Evolutionary conservation across 75 land plant species (phyloP).

Genomic region (Pinus albicaulis): DNA sequence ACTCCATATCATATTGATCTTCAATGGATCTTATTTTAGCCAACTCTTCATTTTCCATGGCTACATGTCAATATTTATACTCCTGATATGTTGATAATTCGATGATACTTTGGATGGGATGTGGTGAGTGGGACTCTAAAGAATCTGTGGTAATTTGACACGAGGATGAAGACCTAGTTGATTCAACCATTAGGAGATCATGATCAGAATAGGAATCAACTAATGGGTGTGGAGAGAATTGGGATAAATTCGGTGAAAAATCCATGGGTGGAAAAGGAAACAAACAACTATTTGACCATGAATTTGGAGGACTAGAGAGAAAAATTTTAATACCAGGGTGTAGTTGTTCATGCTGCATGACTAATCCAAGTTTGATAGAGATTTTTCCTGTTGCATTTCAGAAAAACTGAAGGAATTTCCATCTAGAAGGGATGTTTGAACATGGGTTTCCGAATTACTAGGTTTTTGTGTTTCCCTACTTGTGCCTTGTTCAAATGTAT

Average conservation of each 20-base stretch:
- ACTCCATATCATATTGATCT: constrained; percentile 61
- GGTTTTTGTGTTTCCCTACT: too few relatives aligned
- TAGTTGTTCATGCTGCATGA: not conserved
- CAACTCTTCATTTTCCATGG: constrained; percentile 53
- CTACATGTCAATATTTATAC: constrained; percentile 2
- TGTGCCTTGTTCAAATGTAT: not conserved
- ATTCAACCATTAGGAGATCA: too few relatives aligned
- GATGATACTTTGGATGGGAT: not conserved
- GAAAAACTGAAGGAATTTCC: not conserved
- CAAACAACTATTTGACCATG: not conserved
- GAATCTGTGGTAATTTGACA: constrained; percentile 2
- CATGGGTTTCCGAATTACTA: too few relatives aligned
- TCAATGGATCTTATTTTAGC: constrained; percentile 54
- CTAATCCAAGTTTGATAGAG: not conserved
- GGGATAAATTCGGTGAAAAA: too few relatives aligned
- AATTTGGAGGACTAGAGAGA: not conserved
- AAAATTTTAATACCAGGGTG: too few relatives aligned
- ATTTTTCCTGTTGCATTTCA: not conserved
- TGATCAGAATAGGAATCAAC: too few relatives aligned
- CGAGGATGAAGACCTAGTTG: not conserved
- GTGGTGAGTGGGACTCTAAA: not conserved
- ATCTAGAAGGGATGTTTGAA: not conserved
- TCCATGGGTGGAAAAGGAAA: too few relatives aligned
- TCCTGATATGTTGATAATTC: not conserved
- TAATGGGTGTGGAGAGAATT: too few relatives aligned